Conservation (phyloP, 179 eudicot species). For the Vitellaria paradoxa region DNA sequence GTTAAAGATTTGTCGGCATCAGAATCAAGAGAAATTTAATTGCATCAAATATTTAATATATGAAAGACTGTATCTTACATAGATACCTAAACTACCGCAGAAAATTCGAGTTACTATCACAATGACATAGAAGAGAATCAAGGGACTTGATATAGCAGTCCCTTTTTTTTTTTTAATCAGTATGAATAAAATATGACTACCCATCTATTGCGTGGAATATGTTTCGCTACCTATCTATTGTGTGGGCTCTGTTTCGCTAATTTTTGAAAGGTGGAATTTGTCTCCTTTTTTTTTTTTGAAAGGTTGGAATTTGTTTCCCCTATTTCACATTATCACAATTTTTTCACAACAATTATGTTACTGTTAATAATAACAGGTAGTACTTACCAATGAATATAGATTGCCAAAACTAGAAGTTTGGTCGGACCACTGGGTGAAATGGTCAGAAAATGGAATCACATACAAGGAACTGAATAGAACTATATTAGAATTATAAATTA, state of each 20-base stretch:
- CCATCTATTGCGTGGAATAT: not conserved
- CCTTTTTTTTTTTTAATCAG: not conserved
- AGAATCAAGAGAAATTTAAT: too few species aligned
- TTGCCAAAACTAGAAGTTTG: not conserved
- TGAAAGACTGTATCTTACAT: not conserved
- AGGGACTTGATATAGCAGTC: not conserved
- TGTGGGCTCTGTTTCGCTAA: too few species aligned
- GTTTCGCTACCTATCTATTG: not conserved
- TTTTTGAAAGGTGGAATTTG: too few species aligned
- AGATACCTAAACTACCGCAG: not conserved
- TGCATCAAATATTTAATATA: not conserved
- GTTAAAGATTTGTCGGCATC: too few species aligned
- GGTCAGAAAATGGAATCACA: not conserved
- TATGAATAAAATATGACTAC: not conserved
- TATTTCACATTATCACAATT: too few species aligned
- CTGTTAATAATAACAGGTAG: not conserved
- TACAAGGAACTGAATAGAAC: not conserved
- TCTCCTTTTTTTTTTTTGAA: too few species aligned
- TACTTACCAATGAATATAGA: not conserved
- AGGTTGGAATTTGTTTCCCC: too few species aligned
- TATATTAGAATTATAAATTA: not conserved
- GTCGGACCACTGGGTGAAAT: slow-evolving; percentile 4
- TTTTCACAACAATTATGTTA: not conserved
- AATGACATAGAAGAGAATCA: slow-evolving; percentile 2
- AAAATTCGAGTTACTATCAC: not conserved